Conservation (phyloP, 2,329 filamentous ascomycete species). For the Venturia effusa region DNA sequence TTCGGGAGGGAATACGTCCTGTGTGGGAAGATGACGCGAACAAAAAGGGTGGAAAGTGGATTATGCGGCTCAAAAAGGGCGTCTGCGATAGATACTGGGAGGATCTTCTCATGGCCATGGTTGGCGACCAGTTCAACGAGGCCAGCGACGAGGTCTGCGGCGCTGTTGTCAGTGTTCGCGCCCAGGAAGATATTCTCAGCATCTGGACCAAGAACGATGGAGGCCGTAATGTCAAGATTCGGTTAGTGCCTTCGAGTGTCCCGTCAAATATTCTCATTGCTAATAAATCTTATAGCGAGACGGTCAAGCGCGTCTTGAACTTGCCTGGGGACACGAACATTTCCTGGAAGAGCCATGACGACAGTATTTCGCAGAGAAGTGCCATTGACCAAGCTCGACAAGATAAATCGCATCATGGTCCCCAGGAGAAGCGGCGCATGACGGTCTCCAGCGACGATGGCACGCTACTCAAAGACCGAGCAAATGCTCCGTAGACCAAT, state of each 20-base stretch:
- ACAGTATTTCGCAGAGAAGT: conserved; percentile 84
- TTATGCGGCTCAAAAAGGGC: conserved; percentile 92
- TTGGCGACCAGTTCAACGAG: conserved; percentile 90
- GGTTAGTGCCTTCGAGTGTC: conserved; percentile 45
- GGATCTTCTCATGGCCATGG: conserved; percentile 77
- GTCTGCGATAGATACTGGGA: conserved; percentile 97
- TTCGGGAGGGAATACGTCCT: conserved; percentile 90
- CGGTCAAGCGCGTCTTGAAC: conserved; percentile 78
- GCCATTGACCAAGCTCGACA: conserved; percentile 86
- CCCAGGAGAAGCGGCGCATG: conserved; percentile 31
- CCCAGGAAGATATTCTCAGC: conserved; percentile 92
- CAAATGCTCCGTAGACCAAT: conserved; percentile 13
- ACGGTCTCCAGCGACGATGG: conserved; percentile 25
- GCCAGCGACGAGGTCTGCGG: conserved; percentile 91
- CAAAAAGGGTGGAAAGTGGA: conserved; percentile 94
- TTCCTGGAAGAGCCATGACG: conserved; percentile 92
- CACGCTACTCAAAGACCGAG: conserved; percentile 21
- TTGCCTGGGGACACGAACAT: conserved; percentile 85
- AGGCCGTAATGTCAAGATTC: conserved; percentile 88
- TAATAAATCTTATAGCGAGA: conserved; percentile 57
- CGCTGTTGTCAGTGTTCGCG: conserved; percentile 84
- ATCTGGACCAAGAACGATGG: conserved; percentile 95
- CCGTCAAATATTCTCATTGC: conserved; percentile 13
- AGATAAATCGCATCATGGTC: conserved; percentile 51
- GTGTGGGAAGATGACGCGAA: conserved; percentile 99